A percentile compares a stretch with the other conserved stretches of the same genome.
Conservation (phyloP, 306 rosid species). For the Cucumis melo region DNA sequence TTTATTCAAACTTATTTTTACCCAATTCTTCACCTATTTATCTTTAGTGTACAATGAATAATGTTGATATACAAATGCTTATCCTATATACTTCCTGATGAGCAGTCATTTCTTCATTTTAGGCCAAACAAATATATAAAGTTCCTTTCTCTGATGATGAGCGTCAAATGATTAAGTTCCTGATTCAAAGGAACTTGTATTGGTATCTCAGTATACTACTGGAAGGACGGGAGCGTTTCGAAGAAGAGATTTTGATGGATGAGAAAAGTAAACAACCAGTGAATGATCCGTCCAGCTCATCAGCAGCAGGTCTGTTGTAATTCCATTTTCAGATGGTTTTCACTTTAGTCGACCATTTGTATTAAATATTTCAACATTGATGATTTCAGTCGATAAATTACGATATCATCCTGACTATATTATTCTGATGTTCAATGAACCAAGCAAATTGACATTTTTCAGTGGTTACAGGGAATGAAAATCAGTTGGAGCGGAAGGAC, state of each 20-base stretch:
- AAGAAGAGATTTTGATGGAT: conserved; percentile 35
- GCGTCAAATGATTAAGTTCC: conserved; percentile 37
- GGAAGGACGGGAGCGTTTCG: conserved; percentile 54
- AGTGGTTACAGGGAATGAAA: conserved; percentile 23
- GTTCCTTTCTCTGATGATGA: conserved; percentile 53
- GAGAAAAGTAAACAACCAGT: conserved; percentile 15
- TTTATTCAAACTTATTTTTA: neutral
- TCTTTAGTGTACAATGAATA: neutral
- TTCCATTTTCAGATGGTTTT: neutral
- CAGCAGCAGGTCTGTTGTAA: conserved; percentile 44
- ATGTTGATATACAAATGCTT: neutral
- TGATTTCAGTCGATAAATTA: neutral
- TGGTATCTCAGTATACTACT: conserved; percentile 41
- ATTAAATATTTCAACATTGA: neutral
- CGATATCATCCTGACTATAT: neutral
- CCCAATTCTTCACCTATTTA: neutral
- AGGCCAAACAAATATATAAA: conserved; percentile 54
- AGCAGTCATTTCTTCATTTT: conserved; percentile 7
- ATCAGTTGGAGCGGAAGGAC: conserved; percentile 16
- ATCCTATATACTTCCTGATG: neutral
- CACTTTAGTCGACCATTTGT: neutral
- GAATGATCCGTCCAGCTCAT: conserved; percentile 27
- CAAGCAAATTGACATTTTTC: neutral
- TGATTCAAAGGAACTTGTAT: conserved; percentile 50
- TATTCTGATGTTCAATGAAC: neutral